A percentile compares a stretch with the other conserved stretches of the same genome.
These are phyloP conservation scores for Penicillium crustosum DNA, from an alignment of 2,329 filamentous ascomycete genomes.

Conservation along the genomic window DNA sequence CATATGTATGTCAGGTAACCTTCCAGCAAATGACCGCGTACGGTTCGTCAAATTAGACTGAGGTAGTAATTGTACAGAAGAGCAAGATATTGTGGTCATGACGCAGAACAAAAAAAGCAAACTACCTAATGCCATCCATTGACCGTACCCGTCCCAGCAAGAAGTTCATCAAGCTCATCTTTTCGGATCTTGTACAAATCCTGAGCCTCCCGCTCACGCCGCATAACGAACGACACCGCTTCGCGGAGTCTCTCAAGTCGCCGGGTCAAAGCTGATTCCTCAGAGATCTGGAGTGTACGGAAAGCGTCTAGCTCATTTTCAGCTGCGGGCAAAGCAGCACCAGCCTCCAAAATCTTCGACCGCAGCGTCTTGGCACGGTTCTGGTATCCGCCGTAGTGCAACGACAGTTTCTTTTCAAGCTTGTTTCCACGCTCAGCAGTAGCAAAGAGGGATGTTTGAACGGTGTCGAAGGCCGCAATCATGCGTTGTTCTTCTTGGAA, in stretches of 20 bases:
- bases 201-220: constrained; percentile 85
- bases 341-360: constrained; percentile 75
- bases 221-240: constrained; percentile 79
- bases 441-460: constrained; percentile 70
- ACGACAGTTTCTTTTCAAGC: constrained; percentile 85
- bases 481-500: constrained; percentile 59
- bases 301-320: constrained; percentile 71
- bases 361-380: constrained; percentile 77
- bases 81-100: constrained; percentile 6
- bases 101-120: constrained; percentile 9
- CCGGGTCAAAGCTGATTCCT: constrained; percentile 71
- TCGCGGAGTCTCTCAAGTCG: constrained; percentile 73
- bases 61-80: constrained; percentile 10
- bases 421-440: constrained; percentile 80
- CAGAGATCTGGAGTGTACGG: constrained; percentile 71
- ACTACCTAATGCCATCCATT: constrained; percentile 42
- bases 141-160: constrained; percentile 33
- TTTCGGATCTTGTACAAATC: constrained; percentile 74
- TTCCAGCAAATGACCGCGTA: not conserved
- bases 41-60: constrained; percentile 8
- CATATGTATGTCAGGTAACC: not conserved
- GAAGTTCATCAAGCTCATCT: constrained; percentile 71
- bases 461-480: constrained; percentile 69
- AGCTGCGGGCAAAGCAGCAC: constrained; percentile 71
- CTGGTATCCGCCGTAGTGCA: constrained; percentile 88